Conservation (phyloP, 2,329 filamentous ascomycete genomes). For the Nemania sp. region DNA sequence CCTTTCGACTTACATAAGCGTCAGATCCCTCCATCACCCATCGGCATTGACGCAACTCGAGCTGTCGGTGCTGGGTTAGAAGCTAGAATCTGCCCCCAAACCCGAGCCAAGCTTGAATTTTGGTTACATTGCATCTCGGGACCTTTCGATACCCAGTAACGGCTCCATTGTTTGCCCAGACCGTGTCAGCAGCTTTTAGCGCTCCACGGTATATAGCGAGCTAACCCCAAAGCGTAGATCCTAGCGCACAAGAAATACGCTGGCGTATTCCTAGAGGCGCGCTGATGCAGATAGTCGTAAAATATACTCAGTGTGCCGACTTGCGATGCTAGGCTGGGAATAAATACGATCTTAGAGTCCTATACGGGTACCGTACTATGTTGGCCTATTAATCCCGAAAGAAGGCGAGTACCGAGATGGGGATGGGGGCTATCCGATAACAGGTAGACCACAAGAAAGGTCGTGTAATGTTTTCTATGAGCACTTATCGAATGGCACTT, state of each 20-base stretch:
- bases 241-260: background rate
- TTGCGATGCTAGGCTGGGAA: background rate
- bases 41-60: background rate
- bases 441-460: too few relatives aligned
- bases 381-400: background rate
- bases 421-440: too few relatives aligned
- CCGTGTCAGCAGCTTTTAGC: slow-evolving; percentile 19
- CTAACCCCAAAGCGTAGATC: background rate
- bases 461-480: background rate
- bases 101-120: background rate
- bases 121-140: slow-evolving; percentile 18
- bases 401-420: background rate
- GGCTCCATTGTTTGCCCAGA: background rate
- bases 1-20: background rate
- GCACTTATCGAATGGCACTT: background rate
- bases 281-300: too few relatives aligned
- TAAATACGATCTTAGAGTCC: background rate
- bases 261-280: background rate
- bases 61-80: background rate
- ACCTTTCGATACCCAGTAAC: slow-evolving; percentile 2
- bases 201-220: background rate
- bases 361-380: background rate
- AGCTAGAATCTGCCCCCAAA: background rate
- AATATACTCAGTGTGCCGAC: background rate
- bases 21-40: background rate